Evolutionary conservation across 2,329 filamentous ascomycete species (phyloP).

Genomic region (Cladosporium phlei): DNA sequence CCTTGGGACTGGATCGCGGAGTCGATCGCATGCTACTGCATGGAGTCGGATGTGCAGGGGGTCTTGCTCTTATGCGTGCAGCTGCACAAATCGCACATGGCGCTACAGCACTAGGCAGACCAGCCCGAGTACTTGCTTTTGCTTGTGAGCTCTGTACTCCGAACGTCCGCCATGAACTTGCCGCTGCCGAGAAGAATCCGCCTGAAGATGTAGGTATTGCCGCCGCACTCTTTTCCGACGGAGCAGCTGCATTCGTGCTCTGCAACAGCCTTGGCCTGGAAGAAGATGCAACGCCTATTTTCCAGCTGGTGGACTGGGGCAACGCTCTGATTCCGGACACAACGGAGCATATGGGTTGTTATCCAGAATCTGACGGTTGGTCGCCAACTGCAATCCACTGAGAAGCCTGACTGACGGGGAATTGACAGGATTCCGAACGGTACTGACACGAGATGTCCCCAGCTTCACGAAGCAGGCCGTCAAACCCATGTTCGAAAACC

Average conservation of each 20-base stretch:
- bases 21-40: slow-evolving; percentile 34
- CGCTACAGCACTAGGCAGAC: slow-evolving; percentile 53
- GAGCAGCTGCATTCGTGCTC: slow-evolving; percentile 59
- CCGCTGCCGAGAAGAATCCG: slow-evolving; percentile 42
- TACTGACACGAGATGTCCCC: slow-evolving; percentile 24
- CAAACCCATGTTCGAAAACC: slow-evolving; percentile 9
- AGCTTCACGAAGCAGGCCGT: slow-evolving; percentile 6
- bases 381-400: background rate
- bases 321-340: slow-evolving; percentile 59
- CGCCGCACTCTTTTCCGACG: slow-evolving; percentile 64
- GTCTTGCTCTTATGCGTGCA: slow-evolving; percentile 28
- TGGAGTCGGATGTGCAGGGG: slow-evolving; percentile 39
- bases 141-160: slow-evolving; percentile 53
- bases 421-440: slow-evolving; percentile 9
- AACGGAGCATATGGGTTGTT: slow-evolving; percentile 60
- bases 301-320: slow-evolving; percentile 62
- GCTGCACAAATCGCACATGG: slow-evolving; percentile 64
- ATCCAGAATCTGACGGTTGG: slow-evolving; percentile 58
- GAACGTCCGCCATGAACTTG: slow-evolving; percentile 59
- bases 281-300: slow-evolving; percentile 37
- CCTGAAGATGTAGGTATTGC: slow-evolving; percentile 63
- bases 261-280: slow-evolving; percentile 57
- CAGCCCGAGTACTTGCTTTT: slow-evolving; percentile 60
- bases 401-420: background rate
- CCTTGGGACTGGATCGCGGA: slow-evolving; percentile 26